These are phyloP conservation scores for Ceratocystis smalleyi DNA, from an alignment of 2,329 filamentous ascomycete genomes.

Conservation along the genomic window DNA sequence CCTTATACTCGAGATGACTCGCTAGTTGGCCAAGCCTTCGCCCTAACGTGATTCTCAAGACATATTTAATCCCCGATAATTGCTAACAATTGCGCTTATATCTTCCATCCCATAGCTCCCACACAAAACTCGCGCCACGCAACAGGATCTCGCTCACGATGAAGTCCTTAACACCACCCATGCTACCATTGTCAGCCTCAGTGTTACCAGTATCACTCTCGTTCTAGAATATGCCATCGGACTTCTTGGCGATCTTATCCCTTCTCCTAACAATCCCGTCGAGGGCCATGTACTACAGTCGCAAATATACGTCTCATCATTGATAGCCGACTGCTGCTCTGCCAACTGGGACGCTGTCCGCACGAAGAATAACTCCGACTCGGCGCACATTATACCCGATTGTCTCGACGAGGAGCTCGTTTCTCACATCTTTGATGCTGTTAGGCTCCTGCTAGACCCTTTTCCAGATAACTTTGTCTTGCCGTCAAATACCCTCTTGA, in stretches of 20 bases:
- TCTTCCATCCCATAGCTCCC: slow-evolving; percentile 33
- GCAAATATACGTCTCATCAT: slow-evolving; percentile 46
- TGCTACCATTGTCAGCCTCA: slow-evolving; percentile 45
- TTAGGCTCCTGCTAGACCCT: slow-evolving; percentile 43
- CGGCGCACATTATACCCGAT: slow-evolving; percentile 22
- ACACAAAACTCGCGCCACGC: slow-evolving; percentile 43
- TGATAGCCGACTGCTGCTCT: slow-evolving; percentile 50
- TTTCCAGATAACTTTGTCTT: slow-evolving; percentile 42
- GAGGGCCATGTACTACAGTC: slow-evolving; percentile 44
- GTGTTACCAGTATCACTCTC: slow-evolving; percentile 35
- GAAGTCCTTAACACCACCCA: slow-evolving; percentile 46
- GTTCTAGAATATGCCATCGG: slow-evolving; percentile 43
- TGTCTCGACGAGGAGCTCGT: slow-evolving; percentile 37
- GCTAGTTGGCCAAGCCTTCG: no score
- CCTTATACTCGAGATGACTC: no score
- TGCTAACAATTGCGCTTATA: background rate
- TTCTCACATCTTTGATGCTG: slow-evolving; percentile 37
- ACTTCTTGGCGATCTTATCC: slow-evolving; percentile 42
- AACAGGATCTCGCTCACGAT: slow-evolving; percentile 43
- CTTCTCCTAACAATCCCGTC: slow-evolving; percentile 34
- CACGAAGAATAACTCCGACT: slow-evolving; percentile 17
- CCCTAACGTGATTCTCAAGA: background rate
- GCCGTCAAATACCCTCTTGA: slow-evolving; percentile 41
- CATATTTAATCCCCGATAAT: background rate
- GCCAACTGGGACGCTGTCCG: slow-evolving; percentile 40